phyloP scores from a whole-genome alignment of 2,329 filamentous ascomycete species.

The Penicillium freii region DNA sequence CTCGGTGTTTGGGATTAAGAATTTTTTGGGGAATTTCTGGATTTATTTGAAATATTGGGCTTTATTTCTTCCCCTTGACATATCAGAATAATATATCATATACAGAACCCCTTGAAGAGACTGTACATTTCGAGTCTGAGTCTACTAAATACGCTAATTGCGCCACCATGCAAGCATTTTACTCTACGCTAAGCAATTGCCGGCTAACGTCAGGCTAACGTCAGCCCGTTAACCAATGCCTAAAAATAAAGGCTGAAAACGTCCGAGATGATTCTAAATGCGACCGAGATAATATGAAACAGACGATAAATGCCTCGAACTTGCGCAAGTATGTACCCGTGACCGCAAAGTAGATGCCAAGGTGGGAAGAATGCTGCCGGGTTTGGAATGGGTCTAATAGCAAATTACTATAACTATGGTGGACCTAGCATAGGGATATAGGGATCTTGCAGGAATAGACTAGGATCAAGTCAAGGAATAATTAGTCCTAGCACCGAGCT shows the following conservation, averaged over 20 bases:
- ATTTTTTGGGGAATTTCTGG: not conserved
- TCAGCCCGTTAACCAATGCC: conserved; percentile 1
- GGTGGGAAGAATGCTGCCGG: not conserved
- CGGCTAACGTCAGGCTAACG: conserved; percentile 10
- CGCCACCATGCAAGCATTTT: conserved; percentile 11
- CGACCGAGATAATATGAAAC: conserved; percentile 2
- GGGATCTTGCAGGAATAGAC: not conserved
- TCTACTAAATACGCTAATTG: not conserved
- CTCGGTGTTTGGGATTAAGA: conserved; percentile 18
- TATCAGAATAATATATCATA: conserved; percentile 8
- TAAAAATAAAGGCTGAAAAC: conserved; percentile 8
- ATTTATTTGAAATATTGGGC: not conserved
- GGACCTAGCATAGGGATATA: not conserved
- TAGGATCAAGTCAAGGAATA: not conserved
- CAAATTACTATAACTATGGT: no score
- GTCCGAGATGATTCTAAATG: not conserved
- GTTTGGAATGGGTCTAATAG: not conserved
- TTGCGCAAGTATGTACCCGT: not conserved
- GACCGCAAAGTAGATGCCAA: not conserved
- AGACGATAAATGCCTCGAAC: not conserved
- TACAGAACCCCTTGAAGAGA: conserved; percentile 2
- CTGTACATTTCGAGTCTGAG: not conserved
- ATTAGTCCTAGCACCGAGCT: no score
- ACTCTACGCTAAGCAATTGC: conserved; percentile 8
- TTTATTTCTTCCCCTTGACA: not conserved